Conservation (phyloP, 768 basidiomycete species). For the Termitomyces sp. region DNA sequence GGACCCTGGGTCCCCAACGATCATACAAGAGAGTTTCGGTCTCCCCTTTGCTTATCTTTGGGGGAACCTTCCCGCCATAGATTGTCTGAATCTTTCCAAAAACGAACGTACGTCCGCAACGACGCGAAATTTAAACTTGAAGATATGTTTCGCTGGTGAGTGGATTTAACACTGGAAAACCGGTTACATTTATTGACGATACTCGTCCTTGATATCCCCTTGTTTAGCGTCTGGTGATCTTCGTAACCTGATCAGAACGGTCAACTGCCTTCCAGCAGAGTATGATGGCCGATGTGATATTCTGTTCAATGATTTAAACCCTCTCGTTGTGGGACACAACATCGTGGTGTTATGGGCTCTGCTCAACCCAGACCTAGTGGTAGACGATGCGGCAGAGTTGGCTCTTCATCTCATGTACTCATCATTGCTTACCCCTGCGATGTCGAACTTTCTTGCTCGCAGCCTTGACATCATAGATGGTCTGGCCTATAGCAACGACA, state of each 20-base stretch:
- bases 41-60: constrained; percentile 17
- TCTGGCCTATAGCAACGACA: constrained; percentile 10
- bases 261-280: constrained; percentile 25
- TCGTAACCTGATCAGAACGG: constrained; percentile 29
- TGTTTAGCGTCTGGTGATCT: constrained; percentile 26
- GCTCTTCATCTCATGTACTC: constrained; percentile 35
- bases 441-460: constrained; percentile 25
- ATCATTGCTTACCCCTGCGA: constrained; percentile 23
- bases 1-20: not conserved
- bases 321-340: constrained; percentile 23
- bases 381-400: constrained; percentile 31
- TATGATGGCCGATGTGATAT: constrained; percentile 25
- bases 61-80: constrained; percentile 29
- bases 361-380: constrained; percentile 20
- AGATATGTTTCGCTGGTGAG: constrained; percentile 28
- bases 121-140: constrained; percentile 24
- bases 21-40: constrained; percentile 9
- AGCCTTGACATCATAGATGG: constrained; percentile 23
- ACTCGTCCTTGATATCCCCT: not conserved
- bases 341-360: constrained; percentile 26
- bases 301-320: constrained; percentile 23
- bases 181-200: not conserved
- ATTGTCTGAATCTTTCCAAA: constrained; percentile 23
- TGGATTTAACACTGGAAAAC: not conserved
- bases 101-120: constrained; percentile 20